Evolutionary conservation across 495 filamentous ascomycete genomes (phyloP), one percentile per base, ranked within the genome.

Genomic region (Aspergillus diversus): DNA sequence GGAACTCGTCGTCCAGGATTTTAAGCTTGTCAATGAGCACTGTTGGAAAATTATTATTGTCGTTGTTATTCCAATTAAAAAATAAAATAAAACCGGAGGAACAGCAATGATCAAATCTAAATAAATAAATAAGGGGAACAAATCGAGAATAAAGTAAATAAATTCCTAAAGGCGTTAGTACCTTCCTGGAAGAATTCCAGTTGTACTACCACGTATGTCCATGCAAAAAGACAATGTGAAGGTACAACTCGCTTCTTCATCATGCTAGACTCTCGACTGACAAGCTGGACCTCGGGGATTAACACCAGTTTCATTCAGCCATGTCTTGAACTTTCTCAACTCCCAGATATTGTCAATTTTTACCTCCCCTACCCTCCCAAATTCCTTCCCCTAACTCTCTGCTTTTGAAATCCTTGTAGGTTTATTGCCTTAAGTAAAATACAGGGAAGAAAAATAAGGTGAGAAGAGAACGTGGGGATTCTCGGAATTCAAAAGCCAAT

Each of bases 11-110:
- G 53, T 50, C 57, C 60, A 60, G 61, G 65, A 57, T 67, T 67
- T 63, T 60, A 65, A 69, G 63, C 66, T 65, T 62, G 63, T 63
- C 59, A 51, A 55, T 33, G 53, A 32, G 47, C 43, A 33, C 57
- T 59, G 27, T 59, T 33, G 27, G 27, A 50, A 49, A 49, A 37
- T 7, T 35, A 48, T 37, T 33, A 59, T 21, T 13, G 7, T 12
- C 8, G 11, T 43, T 43, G 5, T 43, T 12, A 13, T 43, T 27
- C 21, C 21, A 35, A 43, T 43, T 43, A 43, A 43, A 9, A 43
- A 56, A 15, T 27, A 37, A 32, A 47, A 33, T n/a, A 56, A 11
- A 43, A 37, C 2, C 6, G 33, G 55, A 33, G 55, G 55, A 39
- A 48, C 34, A 49, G 39, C 12, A 43, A 43, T 43, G 5, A 43